Evolutionary conservation across 1,284 basidiomycete species (phyloP).

Genomic region (Cryptococcus jaspeensis): DNA sequence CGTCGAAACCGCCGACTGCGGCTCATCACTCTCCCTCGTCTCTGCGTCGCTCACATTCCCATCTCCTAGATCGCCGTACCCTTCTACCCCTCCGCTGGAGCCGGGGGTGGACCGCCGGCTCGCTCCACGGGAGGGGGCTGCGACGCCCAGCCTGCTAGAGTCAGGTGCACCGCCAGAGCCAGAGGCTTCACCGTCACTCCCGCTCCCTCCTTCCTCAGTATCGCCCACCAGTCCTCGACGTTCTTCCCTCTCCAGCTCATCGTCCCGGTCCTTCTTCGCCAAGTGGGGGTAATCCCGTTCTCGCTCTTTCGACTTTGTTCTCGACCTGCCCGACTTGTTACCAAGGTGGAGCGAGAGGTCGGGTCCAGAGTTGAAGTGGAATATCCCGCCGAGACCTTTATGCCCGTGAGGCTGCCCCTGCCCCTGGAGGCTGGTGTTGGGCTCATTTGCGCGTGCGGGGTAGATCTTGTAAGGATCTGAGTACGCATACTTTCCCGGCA

Average conservation of each 20-base stretch:
- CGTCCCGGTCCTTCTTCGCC: slow-evolving; percentile 12
- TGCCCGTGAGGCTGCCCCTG: not conserved
- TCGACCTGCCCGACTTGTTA: slow-evolving; percentile 6
- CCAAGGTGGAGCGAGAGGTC: slow-evolving; percentile 17
- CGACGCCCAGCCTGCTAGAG: no score
- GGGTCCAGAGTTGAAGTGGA: slow-evolving; percentile 21
- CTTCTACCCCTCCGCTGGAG: not conserved
- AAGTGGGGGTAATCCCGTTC: slow-evolving; percentile 11
- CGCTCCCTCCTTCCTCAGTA: not conserved
- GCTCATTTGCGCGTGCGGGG: not conserved
- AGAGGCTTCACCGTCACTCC: not conserved
- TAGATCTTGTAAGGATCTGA: not conserved
- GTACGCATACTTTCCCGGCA: not conserved
- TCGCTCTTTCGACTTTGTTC: not conserved
- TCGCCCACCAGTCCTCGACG: slow-evolving; percentile 10
- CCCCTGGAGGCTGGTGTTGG: not conserved
- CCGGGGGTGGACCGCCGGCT: no score
- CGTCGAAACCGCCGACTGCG: not conserved
- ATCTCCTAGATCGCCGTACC: not conserved
- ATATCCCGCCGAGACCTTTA: slow-evolving; percentile 14
- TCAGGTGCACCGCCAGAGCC: not conserved
- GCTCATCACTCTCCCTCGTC: not conserved
- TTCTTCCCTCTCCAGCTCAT: slow-evolving; percentile 15
- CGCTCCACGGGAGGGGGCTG: no score
- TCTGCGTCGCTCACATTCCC: not conserved